A percentile compares a stretch with the other conserved stretches of the same genome.
Conservation (phyloP, 1,284 basidiomycete species). For the Boletus sp. region DNA sequence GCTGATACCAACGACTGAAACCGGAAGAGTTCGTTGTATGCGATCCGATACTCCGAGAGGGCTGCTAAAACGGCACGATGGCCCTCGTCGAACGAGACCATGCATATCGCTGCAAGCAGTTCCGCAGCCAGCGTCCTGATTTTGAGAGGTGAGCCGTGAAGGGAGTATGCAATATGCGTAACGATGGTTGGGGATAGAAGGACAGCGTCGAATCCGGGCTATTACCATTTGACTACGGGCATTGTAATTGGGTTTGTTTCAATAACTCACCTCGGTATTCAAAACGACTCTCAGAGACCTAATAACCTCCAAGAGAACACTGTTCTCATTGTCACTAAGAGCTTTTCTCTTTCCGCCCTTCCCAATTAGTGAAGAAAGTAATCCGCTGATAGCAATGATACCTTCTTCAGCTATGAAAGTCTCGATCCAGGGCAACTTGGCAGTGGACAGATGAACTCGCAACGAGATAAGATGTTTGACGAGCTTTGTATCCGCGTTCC, state of each 20-base stretch:
- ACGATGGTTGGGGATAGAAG: constrained; percentile 65
- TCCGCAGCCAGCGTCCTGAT: constrained; percentile 72
- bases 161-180: constrained; percentile 68
- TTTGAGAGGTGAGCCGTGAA: constrained; percentile 67
- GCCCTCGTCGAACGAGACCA: constrained; percentile 69
- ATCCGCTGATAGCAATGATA: constrained; percentile 54
- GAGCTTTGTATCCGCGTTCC: constrained; percentile 55
- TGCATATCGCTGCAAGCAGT: constrained; percentile 78
- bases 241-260: neutral
- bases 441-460: constrained; percentile 84
- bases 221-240: constrained; percentile 5
- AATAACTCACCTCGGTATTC: constrained; percentile 72
- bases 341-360: constrained; percentile 57
- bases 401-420: constrained; percentile 74
- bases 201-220: constrained; percentile 74
- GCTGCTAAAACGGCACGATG: constrained; percentile 73
- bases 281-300: constrained; percentile 80
- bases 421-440: constrained; percentile 74
- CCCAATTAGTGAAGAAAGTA: constrained; percentile 59
- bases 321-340: constrained; percentile 63
- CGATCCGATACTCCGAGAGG: constrained; percentile 73
- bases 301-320: constrained; percentile 66
- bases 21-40: constrained; percentile 72
- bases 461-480: constrained; percentile 79
- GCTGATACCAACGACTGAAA: constrained; percentile 74